phyloP scores from a whole-genome alignment of 179 eudicot genomes.

The Heliamphora pulchella region DNA sequence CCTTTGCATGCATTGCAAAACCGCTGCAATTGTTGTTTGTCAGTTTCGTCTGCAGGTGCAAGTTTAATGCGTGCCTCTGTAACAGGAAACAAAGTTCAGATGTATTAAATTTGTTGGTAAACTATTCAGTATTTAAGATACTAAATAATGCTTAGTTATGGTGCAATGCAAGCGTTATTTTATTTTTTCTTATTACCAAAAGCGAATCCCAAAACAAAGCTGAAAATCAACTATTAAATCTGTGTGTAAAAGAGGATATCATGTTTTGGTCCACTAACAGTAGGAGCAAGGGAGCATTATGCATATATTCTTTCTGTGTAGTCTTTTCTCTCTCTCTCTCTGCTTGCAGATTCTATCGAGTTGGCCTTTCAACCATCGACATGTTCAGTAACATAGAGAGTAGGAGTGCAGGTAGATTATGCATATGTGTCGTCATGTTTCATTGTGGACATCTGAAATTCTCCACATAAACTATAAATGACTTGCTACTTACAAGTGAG shows the following conservation, averaged over 20 bases:
- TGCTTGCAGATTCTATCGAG: too few relatives aligned
- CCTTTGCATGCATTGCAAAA: constrained; percentile 95
- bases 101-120: background rate
- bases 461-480: background rate
- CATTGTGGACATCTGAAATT: background rate
- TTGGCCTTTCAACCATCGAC: too few relatives aligned
- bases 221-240: background rate
- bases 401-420: background rate
- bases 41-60: constrained; percentile 45
- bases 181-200: background rate
- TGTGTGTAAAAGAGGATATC: background rate
- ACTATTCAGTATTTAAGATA: background rate
- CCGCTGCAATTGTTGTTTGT: constrained; percentile 61
- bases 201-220: background rate
- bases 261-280: background rate
- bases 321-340: too few relatives aligned
- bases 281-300: background rate
- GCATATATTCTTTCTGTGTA: background rate
- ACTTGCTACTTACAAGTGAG: background rate
- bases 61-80: constrained; percentile 74
- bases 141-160: background rate
- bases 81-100: constrained; percentile 1
- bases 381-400: background rate
- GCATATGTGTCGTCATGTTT: background rate
- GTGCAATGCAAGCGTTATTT: background rate